Conservation (phyloP, 1,284 basidiomycete genomes). For the Puccinia coronata region DNA sequence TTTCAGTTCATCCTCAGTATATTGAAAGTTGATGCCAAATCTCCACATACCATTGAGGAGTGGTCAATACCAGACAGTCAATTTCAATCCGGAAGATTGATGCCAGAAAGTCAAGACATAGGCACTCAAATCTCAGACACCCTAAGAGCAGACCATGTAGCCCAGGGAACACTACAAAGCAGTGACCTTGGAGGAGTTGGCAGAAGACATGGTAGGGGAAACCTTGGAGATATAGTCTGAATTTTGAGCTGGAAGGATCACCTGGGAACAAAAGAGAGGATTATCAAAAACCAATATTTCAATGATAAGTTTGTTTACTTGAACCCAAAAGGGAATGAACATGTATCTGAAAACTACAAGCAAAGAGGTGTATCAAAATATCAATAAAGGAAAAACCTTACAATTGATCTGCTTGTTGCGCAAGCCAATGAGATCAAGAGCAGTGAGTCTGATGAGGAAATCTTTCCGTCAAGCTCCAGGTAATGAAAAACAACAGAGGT, state of each 20-base stretch:
- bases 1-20: too few relatives aligned
- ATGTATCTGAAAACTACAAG: neutral
- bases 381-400: conserved; percentile 1
- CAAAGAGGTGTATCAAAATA: neutral
- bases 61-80: conserved; percentile 35
- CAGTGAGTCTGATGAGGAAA: neutral
- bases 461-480: conserved; percentile 1
- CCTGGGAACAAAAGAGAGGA: neutral
- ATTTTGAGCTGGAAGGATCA: conserved; percentile 27
- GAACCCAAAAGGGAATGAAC: neutral
- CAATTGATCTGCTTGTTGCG: neutral
- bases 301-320: neutral
- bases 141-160: neutral
- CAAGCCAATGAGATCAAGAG: conserved; percentile 2
- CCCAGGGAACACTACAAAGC: neutral
- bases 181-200: conserved; percentile 20
- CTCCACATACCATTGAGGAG: conserved; percentile 30
- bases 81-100: conserved; percentile 21
- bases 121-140: neutral
- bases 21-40: conserved; percentile 4
- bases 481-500: too few relatives aligned
- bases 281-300: neutral
- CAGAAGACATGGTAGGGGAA: neutral
- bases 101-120: neutral
- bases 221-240: conserved; percentile 29